phyloP scores from a whole-genome alignment of 2,329 filamentous ascomycete species.

The Colletotrichum endophyticum region DNA sequence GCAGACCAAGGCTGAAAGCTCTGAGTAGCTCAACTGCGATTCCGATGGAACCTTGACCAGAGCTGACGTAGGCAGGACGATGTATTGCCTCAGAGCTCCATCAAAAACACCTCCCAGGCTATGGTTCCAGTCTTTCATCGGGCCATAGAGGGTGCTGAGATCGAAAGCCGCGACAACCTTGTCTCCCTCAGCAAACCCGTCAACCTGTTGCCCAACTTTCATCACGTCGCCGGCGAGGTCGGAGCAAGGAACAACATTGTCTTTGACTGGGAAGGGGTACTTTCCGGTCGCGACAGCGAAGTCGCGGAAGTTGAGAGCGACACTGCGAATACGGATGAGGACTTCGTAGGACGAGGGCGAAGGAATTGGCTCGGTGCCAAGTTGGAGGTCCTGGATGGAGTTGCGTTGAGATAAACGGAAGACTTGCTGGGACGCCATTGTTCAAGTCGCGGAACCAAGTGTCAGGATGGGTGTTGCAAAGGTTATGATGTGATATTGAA shows the following conservation, averaged over 20 bases:
- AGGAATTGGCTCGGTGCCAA: slow-evolving; percentile 28
- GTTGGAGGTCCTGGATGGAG: slow-evolving; percentile 26
- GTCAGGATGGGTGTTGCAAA: neutral
- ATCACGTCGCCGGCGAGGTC: slow-evolving; percentile 40
- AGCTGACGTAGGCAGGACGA: slow-evolving; percentile 41
- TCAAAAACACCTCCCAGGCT: slow-evolving; percentile 33
- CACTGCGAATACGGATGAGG: slow-evolving; percentile 32
- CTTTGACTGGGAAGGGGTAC: slow-evolving; percentile 36
- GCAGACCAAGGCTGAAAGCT: slow-evolving; percentile 43
- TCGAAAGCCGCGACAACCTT: slow-evolving; percentile 31
- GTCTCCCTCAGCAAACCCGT: slow-evolving; percentile 33
- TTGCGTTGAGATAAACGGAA: slow-evolving; percentile 13
- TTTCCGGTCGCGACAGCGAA: slow-evolving; percentile 28
- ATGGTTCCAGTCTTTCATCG: slow-evolving; percentile 22
- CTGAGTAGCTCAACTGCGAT: slow-evolving; percentile 34
- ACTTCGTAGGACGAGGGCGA: slow-evolving; percentile 28
- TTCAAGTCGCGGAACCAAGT: neutral
- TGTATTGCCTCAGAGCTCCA: slow-evolving; percentile 46
- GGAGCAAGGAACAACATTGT: slow-evolving; percentile 37
- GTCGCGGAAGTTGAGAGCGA: slow-evolving; percentile 39
- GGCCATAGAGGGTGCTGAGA: slow-evolving; percentile 28
- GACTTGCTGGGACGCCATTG: neutral
- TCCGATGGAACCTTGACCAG: slow-evolving; percentile 43
- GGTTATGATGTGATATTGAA: neutral
- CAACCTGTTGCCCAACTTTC: slow-evolving; percentile 28